Base-by-base conservation (phyloP, 2,329 filamentous ascomycete species). In the Calonectria multiphialidica region DNA sequence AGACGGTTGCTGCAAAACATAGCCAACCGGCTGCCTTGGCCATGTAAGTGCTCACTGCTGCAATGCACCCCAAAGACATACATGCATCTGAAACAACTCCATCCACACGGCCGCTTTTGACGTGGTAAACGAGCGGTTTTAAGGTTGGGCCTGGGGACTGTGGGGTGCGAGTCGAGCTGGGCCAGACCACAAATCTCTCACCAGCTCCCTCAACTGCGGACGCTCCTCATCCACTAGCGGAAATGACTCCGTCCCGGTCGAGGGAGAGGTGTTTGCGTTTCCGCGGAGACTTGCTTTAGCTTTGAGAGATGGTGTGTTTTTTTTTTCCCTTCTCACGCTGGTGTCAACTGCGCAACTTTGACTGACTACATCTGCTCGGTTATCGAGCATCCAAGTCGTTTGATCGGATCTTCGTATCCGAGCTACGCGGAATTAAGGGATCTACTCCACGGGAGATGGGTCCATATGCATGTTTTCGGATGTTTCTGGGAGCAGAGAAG, bases 41-140 rank as follows among this genome's bases (percentile, higher is more conserved):
- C 37, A 42, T 30, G 44, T 28, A 28, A 50, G 37, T 62, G 57
- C 57, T 62, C 25, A 33, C 35, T 23, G n/a, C 61, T 53, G 44
- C 66, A 55, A 62, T 50, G 66, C 66, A 59, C 55, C 44, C 55
- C 33, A 53, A 65, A 53, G 44, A 53, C 55, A 68, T 33, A 62
- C 57, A 62, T 68, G 66, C 66, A 68, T 68, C 33, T 62, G 44
- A 68, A 53, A 44, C 25, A 62, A 53, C 15, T 45, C 18, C 55
- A 62, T 62, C 30, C 42, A 47, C 15, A 49, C 47, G 44, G 44
- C 44, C 12, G 44, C 21, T 53, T 62, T 47, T 23, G 47, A 50
- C 13, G 55, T 33, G 25, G 23, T 30, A 25, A 25, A 59, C 23
- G 47, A 47, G 47, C n/a, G 44, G 30, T 55, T 62, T 68, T 35